phyloP scores from a whole-genome alignment of 1,284 basidiomycete genomes.

The Sparassis latifolia region DNA sequence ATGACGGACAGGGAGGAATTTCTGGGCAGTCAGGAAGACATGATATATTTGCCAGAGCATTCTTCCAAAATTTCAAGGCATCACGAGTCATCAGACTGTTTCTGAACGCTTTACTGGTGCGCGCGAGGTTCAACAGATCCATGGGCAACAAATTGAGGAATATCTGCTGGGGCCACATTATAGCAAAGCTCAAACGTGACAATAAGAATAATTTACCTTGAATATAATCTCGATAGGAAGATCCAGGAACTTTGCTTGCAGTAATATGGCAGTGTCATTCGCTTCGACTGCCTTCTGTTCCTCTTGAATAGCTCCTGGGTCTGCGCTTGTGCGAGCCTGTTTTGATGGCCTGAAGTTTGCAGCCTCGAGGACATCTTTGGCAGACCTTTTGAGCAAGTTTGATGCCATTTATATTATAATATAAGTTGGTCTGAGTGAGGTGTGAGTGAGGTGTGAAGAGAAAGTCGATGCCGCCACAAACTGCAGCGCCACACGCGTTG shows the following conservation, averaged over 20 bases:
- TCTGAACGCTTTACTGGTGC: neutral
- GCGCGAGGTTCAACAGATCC: neutral
- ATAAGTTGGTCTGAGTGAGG: too few species aligned
- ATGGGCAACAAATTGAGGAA: neutral
- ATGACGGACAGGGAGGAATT: too few species aligned
- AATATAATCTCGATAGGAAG: neutral
- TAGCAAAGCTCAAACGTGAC: neutral
- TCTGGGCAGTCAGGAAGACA: too few species aligned
- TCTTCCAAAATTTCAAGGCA: constrained; percentile 3
- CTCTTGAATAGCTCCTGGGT: too few species aligned
- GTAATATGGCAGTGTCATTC: neutral
- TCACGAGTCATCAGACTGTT: neutral
- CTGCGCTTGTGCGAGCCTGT: neutral
- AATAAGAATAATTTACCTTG: neutral
- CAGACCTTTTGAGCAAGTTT: neutral
- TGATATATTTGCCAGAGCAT: neutral
- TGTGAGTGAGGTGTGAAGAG: too few species aligned
- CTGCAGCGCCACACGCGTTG: too few species aligned
- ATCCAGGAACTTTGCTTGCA: neutral
- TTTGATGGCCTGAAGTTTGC: neutral
- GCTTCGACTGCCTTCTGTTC: neutral
- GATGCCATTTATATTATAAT: neutral
- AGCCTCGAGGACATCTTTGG: neutral
- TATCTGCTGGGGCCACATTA: neutral
- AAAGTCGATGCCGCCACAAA: too few species aligned